Conservation (phyloP, 306 rosid genomes). For the Gillenia trifoliata region DNA sequence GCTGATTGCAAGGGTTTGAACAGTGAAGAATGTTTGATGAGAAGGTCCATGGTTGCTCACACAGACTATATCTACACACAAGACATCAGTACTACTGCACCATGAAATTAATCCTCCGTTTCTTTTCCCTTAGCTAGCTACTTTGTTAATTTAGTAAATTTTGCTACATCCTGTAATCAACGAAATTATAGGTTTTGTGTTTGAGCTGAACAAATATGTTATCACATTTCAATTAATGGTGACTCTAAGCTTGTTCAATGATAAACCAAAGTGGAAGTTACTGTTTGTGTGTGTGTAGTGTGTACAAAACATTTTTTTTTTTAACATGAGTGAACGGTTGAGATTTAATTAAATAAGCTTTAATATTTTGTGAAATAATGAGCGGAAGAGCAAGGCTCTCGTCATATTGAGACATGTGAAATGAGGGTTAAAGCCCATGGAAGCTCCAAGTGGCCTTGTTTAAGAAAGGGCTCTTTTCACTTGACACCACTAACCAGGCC, state of each 20-base stretch:
- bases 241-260: not conserved
- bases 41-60: constrained; percentile 44
- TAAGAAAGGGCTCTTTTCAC: not conserved
- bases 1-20: constrained; percentile 35
- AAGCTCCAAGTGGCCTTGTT: not conserved
- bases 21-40: constrained; percentile 40
- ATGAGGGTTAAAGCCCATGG: not conserved
- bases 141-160: not conserved
- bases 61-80: constrained; percentile 64
- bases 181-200: not conserved
- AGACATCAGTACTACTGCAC: constrained; percentile 23
- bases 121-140: not conserved
- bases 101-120: constrained; percentile 16
- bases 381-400: no score
- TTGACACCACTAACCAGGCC: not conserved
- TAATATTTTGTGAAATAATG: no score
- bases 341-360: no score
- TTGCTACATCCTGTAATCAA: not conserved
- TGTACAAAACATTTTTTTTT: no score
- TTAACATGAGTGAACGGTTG: no score
- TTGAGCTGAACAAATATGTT: not conserved
- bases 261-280: not conserved
- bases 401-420: not conserved
- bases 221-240: not conserved
- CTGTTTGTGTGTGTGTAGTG: no score